Conservation (phyloP, 192 early-diverging fungal species). For the Backusella circina region DNA sequence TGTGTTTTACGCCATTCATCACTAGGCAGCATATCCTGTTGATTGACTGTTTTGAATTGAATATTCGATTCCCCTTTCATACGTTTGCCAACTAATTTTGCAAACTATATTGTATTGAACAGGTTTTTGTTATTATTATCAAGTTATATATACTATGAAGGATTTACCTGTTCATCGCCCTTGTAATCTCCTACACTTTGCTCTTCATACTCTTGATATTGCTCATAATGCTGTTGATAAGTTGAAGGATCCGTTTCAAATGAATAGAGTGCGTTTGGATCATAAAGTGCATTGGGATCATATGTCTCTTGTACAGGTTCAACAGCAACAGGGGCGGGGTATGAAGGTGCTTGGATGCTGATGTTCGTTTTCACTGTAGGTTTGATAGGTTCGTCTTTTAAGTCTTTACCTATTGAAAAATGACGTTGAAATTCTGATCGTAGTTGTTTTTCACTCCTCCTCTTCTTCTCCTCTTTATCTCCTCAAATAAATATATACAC, state of each 20-base stretch:
- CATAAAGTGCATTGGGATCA: conserved; percentile 15
- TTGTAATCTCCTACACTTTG: not conserved
- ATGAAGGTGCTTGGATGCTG: not conserved
- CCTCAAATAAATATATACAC: not conserved
- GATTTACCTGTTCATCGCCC: conserved; percentile 1
- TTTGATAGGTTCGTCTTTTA: conserved; percentile 4
- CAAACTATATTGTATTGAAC: conserved; percentile 2
- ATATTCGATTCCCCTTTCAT: conserved; percentile 14
- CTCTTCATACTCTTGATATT: conserved; percentile 7
- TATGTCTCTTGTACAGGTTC: not conserved
- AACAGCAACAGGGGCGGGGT: not conserved
- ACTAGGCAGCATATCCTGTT: conserved; percentile 23
- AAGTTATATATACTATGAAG: no score
- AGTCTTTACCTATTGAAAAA: not conserved
- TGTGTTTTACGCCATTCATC: conserved; percentile 20
- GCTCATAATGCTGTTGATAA: conserved; percentile 22
- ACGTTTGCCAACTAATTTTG: conserved; percentile 23
- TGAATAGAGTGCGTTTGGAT: conserved; percentile 30
- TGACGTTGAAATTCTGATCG: not conserved
- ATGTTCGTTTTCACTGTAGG: not conserved
- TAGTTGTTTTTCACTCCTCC: no score
- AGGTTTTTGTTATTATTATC: not conserved
- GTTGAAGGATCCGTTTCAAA: conserved; percentile 20
- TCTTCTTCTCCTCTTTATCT: not conserved
- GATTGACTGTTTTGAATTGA: conserved; percentile 27